Conservation (phyloP, 2,329 filamentous ascomycete species). For the Penicillium sp. region DNA sequence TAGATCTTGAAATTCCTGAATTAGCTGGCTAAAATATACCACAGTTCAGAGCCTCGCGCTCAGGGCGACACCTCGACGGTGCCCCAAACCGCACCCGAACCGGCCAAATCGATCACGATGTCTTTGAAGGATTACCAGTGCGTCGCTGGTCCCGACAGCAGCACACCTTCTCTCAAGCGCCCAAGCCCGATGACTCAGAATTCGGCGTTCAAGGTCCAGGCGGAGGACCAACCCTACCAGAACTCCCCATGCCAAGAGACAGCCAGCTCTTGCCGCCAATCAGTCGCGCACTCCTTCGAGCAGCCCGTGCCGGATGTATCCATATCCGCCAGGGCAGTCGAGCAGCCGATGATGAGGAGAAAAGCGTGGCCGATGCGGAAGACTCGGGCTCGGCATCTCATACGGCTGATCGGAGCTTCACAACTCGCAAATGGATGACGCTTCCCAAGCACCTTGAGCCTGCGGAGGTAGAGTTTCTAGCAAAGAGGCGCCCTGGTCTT, state of each 20-base stretch:
- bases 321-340: slow-evolving; percentile 67
- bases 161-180: slow-evolving; percentile 66
- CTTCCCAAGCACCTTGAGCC: slow-evolving; percentile 58
- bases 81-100: slow-evolving; percentile 40
- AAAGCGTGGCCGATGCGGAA: slow-evolving; percentile 37
- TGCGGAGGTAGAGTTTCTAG: slow-evolving; percentile 62
- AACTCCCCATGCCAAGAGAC: slow-evolving; percentile 86
- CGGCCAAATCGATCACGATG: slow-evolving; percentile 63
- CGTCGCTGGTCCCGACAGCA: slow-evolving; percentile 81
- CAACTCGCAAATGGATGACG: slow-evolving; percentile 58
- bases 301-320: slow-evolving; percentile 72
- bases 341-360: slow-evolving; percentile 38
- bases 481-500: slow-evolving; percentile 61
- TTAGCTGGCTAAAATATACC: slow-evolving; percentile 15
- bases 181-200: slow-evolving; percentile 59
- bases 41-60: slow-evolving; percentile 58
- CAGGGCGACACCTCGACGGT: slow-evolving; percentile 58
- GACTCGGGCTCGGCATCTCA: slow-evolving; percentile 29
- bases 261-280: slow-evolving; percentile 73
- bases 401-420: slow-evolving; percentile 51
- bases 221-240: slow-evolving; percentile 53
- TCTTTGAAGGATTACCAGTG: slow-evolving; percentile 75
- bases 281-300: slow-evolving; percentile 78
- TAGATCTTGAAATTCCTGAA: neutral
- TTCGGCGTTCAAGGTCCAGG: slow-evolving; percentile 29